A percentile compares a stretch with the other conserved stretches of the same genome.
Evolutionary conservation across 73 alveolate species (phyloP).

Genomic region (Paramecium bursaria): DNA sequence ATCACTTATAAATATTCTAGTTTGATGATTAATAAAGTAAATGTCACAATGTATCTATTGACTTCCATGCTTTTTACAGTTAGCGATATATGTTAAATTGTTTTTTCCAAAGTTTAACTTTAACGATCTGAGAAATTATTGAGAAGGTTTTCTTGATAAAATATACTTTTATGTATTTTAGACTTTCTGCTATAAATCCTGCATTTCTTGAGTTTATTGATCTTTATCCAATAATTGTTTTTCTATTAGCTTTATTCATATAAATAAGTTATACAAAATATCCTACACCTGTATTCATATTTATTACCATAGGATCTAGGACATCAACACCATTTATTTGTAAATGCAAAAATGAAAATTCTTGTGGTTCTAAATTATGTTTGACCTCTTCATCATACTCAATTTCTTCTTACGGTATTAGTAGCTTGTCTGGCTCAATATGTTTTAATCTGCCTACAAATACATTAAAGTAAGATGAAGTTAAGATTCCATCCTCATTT

Average conservation of each 20-base stretch:
- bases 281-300: background rate
- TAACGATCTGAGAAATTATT: background rate
- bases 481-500: background rate
- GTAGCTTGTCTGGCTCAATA: background rate
- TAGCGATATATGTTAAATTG: background rate
- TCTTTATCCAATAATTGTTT: too few species aligned
- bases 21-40: background rate
- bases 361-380: background rate
- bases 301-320: background rate
- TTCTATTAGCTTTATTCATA: too few species aligned
- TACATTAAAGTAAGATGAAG: constrained; percentile 31
- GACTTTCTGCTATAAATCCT: too few species aligned
- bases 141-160: background rate
- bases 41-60: background rate
- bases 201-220: too few species aligned
- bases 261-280: too few species aligned
- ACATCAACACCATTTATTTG: background rate
- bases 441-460: constrained; percentile 11
- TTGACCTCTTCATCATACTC: background rate
- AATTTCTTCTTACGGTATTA: background rate
- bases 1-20: constrained; percentile 40
- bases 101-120: constrained; percentile 21
- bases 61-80: constrained; percentile 11
- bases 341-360: background rate
- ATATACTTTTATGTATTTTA: too few species aligned